Percentiles rank a stretch among this genome's conserved stretches.
Evolutionary conservation across 148 eudicot species (phyloP).

Genomic region (Mesembryanthemum crystallinum): DNA sequence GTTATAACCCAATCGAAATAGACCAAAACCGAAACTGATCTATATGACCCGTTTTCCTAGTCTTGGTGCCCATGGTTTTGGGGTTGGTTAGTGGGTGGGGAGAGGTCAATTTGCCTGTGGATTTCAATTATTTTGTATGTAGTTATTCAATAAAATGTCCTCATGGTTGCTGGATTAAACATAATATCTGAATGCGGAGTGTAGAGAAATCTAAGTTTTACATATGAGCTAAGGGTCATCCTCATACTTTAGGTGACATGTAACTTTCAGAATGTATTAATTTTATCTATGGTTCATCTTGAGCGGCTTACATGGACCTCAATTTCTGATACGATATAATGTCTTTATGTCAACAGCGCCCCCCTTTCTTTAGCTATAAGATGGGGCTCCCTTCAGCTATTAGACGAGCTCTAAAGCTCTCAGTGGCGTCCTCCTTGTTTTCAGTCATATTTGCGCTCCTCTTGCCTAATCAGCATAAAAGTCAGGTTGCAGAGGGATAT

Average conservation of each 20-base stretch:
- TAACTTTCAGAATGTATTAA: not conserved
- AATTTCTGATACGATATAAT: slow-evolving; percentile 1
- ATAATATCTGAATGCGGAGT: not conserved
- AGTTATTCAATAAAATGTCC: not conserved
- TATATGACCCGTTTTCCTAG: no score
- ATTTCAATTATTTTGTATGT: not conserved
- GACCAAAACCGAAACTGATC: no score
- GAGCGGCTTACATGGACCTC: not conserved
- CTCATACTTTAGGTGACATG: not conserved
- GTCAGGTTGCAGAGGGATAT: slow-evolving; percentile 35
- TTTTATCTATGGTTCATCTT: not conserved
- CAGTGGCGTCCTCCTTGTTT: slow-evolving; percentile 47
- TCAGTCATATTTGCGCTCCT: slow-evolving; percentile 40
- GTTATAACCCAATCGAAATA: no score
- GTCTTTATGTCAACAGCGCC: slow-evolving; percentile 58
- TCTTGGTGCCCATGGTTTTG: no score
- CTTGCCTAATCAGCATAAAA: slow-evolving; percentile 33
- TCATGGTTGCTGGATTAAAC: not conserved
- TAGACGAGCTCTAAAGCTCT: slow-evolving; percentile 53
- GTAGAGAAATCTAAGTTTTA: not conserved
- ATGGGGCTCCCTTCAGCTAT: slow-evolving; percentile 68
- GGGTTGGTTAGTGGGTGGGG: not conserved
- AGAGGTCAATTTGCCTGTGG: not conserved
- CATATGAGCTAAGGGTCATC: not conserved
- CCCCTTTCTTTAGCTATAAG: slow-evolving; percentile 91